These are phyloP conservation scores for Dioscorea alata DNA, from an alignment of 106 monocot genomes.

Conservation along the genomic window DNA sequence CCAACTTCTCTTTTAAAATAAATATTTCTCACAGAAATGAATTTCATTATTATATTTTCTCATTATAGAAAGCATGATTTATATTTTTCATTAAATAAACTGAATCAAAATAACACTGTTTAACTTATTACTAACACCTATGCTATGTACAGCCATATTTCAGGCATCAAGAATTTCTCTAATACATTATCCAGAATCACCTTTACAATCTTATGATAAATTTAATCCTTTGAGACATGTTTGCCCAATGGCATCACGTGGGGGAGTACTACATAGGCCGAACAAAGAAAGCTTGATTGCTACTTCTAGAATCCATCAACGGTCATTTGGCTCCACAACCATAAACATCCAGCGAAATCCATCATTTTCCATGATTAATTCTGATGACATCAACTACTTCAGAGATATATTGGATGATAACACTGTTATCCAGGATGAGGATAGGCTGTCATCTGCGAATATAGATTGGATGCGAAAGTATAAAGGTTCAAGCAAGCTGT, in stretches of 20 bases:
- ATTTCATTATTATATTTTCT: too few relatives aligned
- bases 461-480: constrained; percentile 91
- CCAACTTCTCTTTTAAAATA: too few relatives aligned
- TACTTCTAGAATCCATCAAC: constrained; percentile 17
- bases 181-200: not conserved
- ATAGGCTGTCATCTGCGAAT: constrained; percentile 77
- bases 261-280: not conserved
- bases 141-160: too few relatives aligned
- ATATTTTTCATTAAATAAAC: too few relatives aligned
- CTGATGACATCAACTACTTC: constrained; percentile 68
- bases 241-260: constrained; percentile 5
- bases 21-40: too few relatives aligned
- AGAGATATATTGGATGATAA: constrained; percentile 66
- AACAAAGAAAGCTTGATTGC: constrained; percentile 1
- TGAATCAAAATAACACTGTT: too few relatives aligned
- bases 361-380: constrained; percentile 51
- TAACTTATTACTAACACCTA: too few relatives aligned
- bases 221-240: constrained; percentile 1
- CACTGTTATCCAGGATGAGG: constrained; percentile 85
- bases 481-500: constrained; percentile 76
- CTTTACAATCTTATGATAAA: constrained; percentile 7
- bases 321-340: constrained; percentile 38
- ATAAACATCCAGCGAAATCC: constrained; percentile 47
- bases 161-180: too few relatives aligned
- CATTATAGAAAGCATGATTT: too few relatives aligned